Base-by-base conservation (phyloP, 768 basidiomycete species). In the Lentinula edodes region DNA sequence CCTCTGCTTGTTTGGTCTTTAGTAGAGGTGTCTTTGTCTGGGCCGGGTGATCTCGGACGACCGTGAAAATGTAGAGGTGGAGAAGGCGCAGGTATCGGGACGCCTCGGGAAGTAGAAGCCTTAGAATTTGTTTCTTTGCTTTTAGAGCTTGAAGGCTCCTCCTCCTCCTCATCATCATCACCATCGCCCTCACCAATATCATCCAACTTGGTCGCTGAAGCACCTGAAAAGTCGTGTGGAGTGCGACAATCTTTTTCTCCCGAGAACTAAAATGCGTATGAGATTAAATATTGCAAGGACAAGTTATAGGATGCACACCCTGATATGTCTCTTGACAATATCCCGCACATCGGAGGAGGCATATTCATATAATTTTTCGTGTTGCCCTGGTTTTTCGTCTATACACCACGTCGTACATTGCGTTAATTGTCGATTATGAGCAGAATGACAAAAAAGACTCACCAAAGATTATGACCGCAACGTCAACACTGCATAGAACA, bases 401-500 rank as follows among this genome's bases (percentile, higher is more conserved):
- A 20, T 6, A 28, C 15, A 5, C 38, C 23, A 20, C 15, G 43
- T n/a, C 36, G 20, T 39, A 15, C 5, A 18, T 2, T 20, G 15
- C 18, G 20, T 38, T 2, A 54, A 8, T 18, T 8, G 6, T 54
- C 5, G n/a, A 43, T 36, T 28, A 3, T 55, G 34, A 65, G 62
- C 41, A 63, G 23, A 56, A 20, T 23, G 36, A 15, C n/a, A 43
- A 6, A 43, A 56, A 41, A 28, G 34, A 69, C 80, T 60, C 52
- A 85, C 87, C 88, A 60, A 89, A 89, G 66, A 89, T 87, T 70
- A 89, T 84, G 70, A 89, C 87, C 0, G 86, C 87, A 23, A 89
- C 86, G 65, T 89, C 87, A 64, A 89, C 87, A 10, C 86, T 87
- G 71, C 88, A 89, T 45, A 89, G 80, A 6, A 89, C 88, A n/a